Evolutionary conservation across 257 asterid species (phyloP), one percentile per base, ranked within the genome.

Genomic region (Solanum sejunctum): DNA sequence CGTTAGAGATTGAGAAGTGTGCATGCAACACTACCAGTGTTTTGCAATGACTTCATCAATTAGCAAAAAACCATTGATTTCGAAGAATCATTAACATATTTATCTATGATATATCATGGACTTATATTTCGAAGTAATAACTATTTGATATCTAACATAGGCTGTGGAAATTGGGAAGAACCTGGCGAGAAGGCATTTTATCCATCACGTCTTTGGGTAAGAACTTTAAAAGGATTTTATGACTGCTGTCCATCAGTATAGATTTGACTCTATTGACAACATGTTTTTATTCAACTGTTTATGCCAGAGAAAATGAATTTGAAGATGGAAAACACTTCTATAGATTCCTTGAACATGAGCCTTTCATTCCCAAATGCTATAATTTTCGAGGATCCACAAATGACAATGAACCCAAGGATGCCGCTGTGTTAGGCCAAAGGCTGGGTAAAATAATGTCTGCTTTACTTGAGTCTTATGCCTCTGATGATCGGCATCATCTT

Each of bases 141-240:
- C 57, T 32, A 13, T 43, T 47, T 84, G 83, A 26, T 86, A 55
- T n/a, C 56, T 39, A 77, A 23, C 61, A 21, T 70, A 96, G 99
- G 98, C 96, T 20, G 87, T 92, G 86, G 98, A 93, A 85, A 92
- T 91, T 85, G 99, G 99, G 88, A 92, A 89, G 93, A 88, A 92
- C 90, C 92, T 95, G 32, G 91, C 97, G 10, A 87, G 90, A 85
- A 93, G 91, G 86, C 98, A 95, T 90, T 93, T 91, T 84, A 90
- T 96, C 85, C 99, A 96, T 86, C 97, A 94, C 47, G 97, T 95
- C 56, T 91, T 91, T 8, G 97, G 98, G 99, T 96, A 93, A 91
- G 95, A 84, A 32, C 64, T 12, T 66, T 28, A 79, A 21, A 61
- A 72, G 39, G 16, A 66, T 54, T 47, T 43, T 4, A 58, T 39